Base-by-base conservation (phyloP, 83 land plant species). In the Picea abies region DNA sequence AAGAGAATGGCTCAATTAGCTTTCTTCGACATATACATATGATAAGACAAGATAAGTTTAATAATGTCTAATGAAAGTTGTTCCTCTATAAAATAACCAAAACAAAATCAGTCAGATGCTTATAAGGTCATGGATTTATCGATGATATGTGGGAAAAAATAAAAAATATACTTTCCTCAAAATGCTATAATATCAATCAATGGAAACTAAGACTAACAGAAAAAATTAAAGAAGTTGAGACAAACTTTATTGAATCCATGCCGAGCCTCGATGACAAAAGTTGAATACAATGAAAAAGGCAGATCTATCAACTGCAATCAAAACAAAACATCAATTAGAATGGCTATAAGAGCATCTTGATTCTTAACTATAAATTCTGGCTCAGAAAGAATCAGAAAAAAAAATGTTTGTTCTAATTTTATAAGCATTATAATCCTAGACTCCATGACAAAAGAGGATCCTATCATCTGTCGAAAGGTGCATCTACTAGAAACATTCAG, bases 201-300 rank as follows among this genome's bases (percentile, higher is more conserved):
- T 72, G 52, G 56, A 41, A 20, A 73, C 39, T 41, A 1, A 44
- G 25, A 10, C n/a, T n/a, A n/a, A 73, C 10, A 70, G 23, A 73
- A 23, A 44, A 14, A 73, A 73, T 44, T 25, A 73, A 44, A 44
- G 77, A 81, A 14, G 17, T 65, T 23, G 63, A 58, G 67, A 88
- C 87, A n/a, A 63, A 97, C 99, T 84, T 98, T 98, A 79, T 98
- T 98, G 76, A 98, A 98, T 52, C 99, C 99, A 89, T 98, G 99
- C 63, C 98, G 97, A 44, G 97, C 93, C 87, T 98, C 99, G 60
- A 98, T 94, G 75, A 98, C 98, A 86, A 98, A 98, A 62, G 97
- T 96, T 17, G 99, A 98, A 85, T 94, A 98, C 52, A 98, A 84
- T 15, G 99, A 94, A 79, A 98, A 98, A 7, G 99, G 99, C 82